phyloP scores from a whole-genome alignment of 2,329 filamentous ascomycete genomes.

The Tolypocladium sp. region DNA sequence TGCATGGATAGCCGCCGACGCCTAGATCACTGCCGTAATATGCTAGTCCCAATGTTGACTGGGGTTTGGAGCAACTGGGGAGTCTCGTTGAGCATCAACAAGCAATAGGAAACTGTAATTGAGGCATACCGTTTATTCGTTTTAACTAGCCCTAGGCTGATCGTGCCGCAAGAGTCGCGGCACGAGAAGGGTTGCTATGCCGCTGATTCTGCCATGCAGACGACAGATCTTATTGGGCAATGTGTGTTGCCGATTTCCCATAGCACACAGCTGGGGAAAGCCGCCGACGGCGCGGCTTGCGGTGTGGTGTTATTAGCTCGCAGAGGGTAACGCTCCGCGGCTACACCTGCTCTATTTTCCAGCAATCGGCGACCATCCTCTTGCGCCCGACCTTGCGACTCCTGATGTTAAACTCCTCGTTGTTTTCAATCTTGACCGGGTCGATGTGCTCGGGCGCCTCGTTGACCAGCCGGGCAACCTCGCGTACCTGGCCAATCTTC shows the following conservation, averaged over 20 bases:
- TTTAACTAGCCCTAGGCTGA: too few relatives aligned
- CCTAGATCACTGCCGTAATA: neutral
- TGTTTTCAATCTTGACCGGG: constrained; percentile 18
- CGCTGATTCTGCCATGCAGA: too few relatives aligned
- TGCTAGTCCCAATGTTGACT: neutral
- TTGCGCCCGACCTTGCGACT: constrained; percentile 19
- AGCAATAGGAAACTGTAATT: too few relatives aligned
- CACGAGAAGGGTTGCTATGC: too few relatives aligned
- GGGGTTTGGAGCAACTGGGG: too few relatives aligned
- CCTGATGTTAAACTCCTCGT: constrained; percentile 17
- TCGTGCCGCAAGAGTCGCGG: too few relatives aligned
- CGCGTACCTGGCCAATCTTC: constrained; percentile 26
- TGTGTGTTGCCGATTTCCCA: too few relatives aligned
- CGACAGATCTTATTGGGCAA: too few relatives aligned
- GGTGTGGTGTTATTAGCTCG: neutral
- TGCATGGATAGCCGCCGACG: neutral
- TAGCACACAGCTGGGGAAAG: too few relatives aligned
- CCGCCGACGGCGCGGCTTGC: neutral
- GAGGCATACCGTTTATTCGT: too few relatives aligned
- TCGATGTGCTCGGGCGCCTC: constrained; percentile 19
- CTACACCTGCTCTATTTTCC: constrained; percentile 17
- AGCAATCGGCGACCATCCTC: constrained; percentile 22
- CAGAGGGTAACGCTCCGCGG: neutral
- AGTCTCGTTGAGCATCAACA: too few relatives aligned
- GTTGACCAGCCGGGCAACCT: constrained; percentile 20